phyloP scores from a whole-genome alignment of 1,284 basidiomycete species.

The Entoloma clypeatum region DNA sequence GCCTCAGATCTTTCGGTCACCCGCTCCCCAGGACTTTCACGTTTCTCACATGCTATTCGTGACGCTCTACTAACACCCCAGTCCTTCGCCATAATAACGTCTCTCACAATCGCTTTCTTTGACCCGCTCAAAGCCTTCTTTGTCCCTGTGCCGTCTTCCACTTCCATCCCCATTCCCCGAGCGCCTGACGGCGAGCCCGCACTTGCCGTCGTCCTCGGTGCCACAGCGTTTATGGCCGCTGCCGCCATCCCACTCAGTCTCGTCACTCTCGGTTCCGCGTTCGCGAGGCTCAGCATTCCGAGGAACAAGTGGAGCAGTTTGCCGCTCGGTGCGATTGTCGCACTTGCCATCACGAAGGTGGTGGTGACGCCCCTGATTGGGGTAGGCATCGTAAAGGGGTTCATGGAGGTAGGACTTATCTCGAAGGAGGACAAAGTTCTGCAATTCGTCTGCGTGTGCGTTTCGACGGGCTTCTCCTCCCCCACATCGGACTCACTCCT shows the following conservation, averaged over 20 bases:
- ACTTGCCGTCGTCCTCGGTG: slow-evolving; percentile 62
- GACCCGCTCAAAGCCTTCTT: slow-evolving; percentile 72
- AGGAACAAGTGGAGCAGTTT: slow-evolving; percentile 47
- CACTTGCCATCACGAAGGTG: slow-evolving; percentile 61
- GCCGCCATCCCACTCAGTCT: slow-evolving; percentile 73
- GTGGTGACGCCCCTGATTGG: slow-evolving; percentile 69
- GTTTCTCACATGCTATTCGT: slow-evolving; percentile 27
- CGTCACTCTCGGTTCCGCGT: slow-evolving; percentile 69
- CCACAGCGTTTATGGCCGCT: slow-evolving; percentile 64
- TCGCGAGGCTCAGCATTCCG: slow-evolving; percentile 64
- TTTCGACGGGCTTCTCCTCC: slow-evolving; percentile 9
- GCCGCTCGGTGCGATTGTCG: slow-evolving; percentile 63
- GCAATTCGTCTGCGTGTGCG: slow-evolving; percentile 69
- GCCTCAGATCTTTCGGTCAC: neutral
- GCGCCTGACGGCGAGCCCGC: slow-evolving; percentile 78
- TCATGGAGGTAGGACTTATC: slow-evolving; percentile 50
- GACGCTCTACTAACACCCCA: slow-evolving; percentile 48
- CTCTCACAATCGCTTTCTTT: slow-evolving; percentile 65
- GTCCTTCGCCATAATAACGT: slow-evolving; percentile 61
- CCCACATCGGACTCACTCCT: neutral
- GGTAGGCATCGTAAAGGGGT: slow-evolving; percentile 54
- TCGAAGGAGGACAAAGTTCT: slow-evolving; percentile 55
- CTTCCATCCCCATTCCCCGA: slow-evolving; percentile 42
- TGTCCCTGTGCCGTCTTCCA: slow-evolving; percentile 37
- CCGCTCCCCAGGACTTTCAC: neutral